phyloP scores from a whole-genome alignment of 2,329 filamentous ascomycete species.

The Scedosporium minutisporum region DNA sequence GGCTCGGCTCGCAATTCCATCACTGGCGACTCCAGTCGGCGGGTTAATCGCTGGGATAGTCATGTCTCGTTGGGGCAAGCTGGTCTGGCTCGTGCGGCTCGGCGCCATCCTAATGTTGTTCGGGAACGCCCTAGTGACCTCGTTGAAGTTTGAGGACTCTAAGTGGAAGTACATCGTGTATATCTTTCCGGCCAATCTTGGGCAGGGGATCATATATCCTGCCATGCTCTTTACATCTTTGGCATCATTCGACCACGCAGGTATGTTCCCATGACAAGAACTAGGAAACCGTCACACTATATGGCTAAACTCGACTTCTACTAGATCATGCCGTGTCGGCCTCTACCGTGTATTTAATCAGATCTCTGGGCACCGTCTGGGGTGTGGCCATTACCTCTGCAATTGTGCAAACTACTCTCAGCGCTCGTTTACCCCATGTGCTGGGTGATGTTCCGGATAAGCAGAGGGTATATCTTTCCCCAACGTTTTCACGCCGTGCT shows the following conservation, averaged over 20 bases:
- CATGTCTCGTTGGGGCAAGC: slow-evolving; percentile 45
- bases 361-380: slow-evolving; percentile 54
- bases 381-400: slow-evolving; percentile 54
- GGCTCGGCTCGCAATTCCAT: slow-evolving; percentile 52
- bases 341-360: slow-evolving; percentile 54
- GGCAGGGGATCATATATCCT: slow-evolving; percentile 51
- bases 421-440: slow-evolving; percentile 39
- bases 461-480: slow-evolving; percentile 36
- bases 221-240: slow-evolving; percentile 51
- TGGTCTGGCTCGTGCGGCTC: slow-evolving; percentile 40
- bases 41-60: slow-evolving; percentile 47
- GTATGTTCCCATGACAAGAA: slow-evolving; percentile 24
- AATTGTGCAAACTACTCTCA: slow-evolving; percentile 53
- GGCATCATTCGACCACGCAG: slow-evolving; percentile 51
- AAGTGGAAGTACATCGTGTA: slow-evolving; percentile 46
- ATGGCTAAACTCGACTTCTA: neutral
- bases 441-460: slow-evolving; percentile 47
- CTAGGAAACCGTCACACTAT: neutral
- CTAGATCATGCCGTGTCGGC: slow-evolving; percentile 53
- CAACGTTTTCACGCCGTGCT: neutral
- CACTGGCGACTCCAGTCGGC: slow-evolving; percentile 47
- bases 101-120: slow-evolving; percentile 42
- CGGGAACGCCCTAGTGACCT: slow-evolving; percentile 42
- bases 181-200: slow-evolving; percentile 48
- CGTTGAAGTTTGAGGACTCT: slow-evolving; percentile 38